These are phyloP conservation scores for Elsinoe australis DNA, from an alignment of 2,329 filamentous ascomycete species.

Conservation along the genomic window DNA sequence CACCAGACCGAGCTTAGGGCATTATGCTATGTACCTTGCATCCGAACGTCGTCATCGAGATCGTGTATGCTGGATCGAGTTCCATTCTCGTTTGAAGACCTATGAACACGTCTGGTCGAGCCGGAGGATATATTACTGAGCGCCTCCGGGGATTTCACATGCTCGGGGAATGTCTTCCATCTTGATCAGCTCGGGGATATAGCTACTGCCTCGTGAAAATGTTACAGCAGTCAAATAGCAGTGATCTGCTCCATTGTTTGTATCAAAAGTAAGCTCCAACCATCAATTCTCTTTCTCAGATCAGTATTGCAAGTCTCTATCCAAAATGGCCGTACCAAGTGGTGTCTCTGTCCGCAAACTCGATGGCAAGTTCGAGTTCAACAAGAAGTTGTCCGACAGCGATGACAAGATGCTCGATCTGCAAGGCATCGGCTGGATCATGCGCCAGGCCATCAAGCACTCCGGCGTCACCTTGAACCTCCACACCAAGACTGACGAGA, in stretches of 20 bases:
- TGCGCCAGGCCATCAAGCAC: conserved; percentile 50
- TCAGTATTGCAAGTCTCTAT: not conserved
- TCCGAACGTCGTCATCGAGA: conserved; percentile 10
- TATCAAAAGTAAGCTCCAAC: not conserved
- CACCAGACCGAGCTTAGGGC: not conserved
- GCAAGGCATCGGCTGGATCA: conserved; percentile 37
- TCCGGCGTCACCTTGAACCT: conserved; percentile 62
- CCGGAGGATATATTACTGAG: not conserved
- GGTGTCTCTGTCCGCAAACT: conserved; percentile 60
- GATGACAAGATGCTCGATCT: conserved; percentile 56
- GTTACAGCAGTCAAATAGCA: conserved; percentile 3
- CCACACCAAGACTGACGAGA: conserved; percentile 44
- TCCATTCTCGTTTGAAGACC: not conserved
- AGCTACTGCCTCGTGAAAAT: not conserved
- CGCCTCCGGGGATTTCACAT: conserved; percentile 14
- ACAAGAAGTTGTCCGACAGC: conserved; percentile 64
- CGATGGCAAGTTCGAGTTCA: conserved; percentile 63
- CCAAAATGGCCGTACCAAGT: conserved; percentile 62
- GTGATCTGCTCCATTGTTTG: too few species aligned
- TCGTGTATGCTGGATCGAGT: conserved; percentile 7
- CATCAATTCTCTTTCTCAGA: not conserved
- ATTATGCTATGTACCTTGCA: conserved; percentile 2
- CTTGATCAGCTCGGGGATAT: conserved; percentile 5
- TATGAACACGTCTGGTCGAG: not conserved
- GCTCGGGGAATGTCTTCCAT: conserved; percentile 7